Percentiles rank a stretch among this genome's conserved stretches.
Evolutionary conservation across 2,329 filamentous ascomycete genomes (phyloP).

Genomic region (Stromatinia cepivora): DNA sequence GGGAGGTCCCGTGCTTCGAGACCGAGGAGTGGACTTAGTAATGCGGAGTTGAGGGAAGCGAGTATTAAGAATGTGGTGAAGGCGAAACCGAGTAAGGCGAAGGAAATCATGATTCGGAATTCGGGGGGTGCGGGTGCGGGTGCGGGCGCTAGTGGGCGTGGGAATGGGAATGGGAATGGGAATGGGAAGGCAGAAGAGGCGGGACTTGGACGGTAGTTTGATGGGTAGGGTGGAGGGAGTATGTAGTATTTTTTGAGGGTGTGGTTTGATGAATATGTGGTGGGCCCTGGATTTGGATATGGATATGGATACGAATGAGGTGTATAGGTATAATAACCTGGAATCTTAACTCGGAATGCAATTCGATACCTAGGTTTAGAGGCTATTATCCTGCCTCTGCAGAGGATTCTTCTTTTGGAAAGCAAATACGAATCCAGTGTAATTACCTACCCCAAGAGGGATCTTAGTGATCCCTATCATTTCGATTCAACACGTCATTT

Average conservation of each 20-base stretch:
- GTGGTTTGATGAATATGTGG: neutral
- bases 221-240: too few species aligned
- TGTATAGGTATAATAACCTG: neutral
- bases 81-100: conserved; percentile 4
- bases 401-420: neutral
- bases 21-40: conserved; percentile 19
- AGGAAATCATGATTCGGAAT: conserved; percentile 7
- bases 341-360: neutral
- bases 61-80: conserved; percentile 19
- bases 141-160: neutral
- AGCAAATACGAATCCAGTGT: neutral
- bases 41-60: conserved; percentile 22
- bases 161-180: neutral
- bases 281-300: neutral
- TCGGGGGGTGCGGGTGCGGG: neutral
- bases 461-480: too few species aligned
- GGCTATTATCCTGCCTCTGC: neutral
- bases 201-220: neutral
- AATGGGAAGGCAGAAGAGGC: conserved; percentile 18
- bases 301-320: too few species aligned
- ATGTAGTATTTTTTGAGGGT: neutral
- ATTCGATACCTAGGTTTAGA: neutral
- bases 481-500: too few species aligned
- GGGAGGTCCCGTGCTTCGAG: conserved; percentile 9
- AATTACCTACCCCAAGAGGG: too few species aligned